phyloP scores from a whole-genome alignment of 2,329 filamentous ascomycete genomes.

The Fusarium sp. region DNA sequence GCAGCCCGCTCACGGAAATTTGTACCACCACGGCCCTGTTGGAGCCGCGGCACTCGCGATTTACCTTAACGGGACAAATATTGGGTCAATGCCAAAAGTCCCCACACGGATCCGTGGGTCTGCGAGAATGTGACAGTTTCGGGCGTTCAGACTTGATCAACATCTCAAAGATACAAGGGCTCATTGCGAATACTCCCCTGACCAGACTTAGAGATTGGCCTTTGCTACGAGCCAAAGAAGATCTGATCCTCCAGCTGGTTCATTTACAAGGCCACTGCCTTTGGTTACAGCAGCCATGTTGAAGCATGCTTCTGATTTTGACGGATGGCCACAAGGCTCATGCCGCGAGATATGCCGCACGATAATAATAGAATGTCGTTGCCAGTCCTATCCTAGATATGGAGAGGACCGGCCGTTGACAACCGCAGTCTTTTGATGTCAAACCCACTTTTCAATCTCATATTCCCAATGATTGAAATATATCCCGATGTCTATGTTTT shows the following conservation, averaged over 20 bases:
- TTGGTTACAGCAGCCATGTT: conserved; percentile 10
- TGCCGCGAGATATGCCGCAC: conserved; percentile 23
- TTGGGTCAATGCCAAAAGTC: conserved; percentile 18
- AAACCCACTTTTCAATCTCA: not conserved
- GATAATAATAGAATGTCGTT: conserved; percentile 38
- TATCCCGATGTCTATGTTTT: not conserved
- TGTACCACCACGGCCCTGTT: conserved; percentile 20
- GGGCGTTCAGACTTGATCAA: conserved; percentile 31
- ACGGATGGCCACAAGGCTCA: conserved; percentile 11
- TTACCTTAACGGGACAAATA: conserved; percentile 21
- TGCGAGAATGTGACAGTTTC: conserved; percentile 20
- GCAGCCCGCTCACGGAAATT: conserved; percentile 4
- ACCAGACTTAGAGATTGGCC: not conserved
- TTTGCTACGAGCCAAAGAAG: not conserved
- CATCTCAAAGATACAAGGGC: conserved; percentile 32
- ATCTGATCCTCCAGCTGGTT: not conserved
- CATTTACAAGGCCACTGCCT: conserved; percentile 1
- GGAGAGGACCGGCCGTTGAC: not conserved
- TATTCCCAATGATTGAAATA: not conserved
- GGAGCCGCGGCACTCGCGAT: conserved; percentile 29
- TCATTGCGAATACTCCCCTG: conserved; percentile 1
- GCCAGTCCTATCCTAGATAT: not conserved
- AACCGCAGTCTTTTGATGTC: not conserved
- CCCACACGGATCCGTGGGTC: conserved; percentile 34
- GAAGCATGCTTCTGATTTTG: conserved; percentile 17